Conservation (phyloP, 2,329 filamentous ascomycete species). For the Fusarium torulosum region DNA sequence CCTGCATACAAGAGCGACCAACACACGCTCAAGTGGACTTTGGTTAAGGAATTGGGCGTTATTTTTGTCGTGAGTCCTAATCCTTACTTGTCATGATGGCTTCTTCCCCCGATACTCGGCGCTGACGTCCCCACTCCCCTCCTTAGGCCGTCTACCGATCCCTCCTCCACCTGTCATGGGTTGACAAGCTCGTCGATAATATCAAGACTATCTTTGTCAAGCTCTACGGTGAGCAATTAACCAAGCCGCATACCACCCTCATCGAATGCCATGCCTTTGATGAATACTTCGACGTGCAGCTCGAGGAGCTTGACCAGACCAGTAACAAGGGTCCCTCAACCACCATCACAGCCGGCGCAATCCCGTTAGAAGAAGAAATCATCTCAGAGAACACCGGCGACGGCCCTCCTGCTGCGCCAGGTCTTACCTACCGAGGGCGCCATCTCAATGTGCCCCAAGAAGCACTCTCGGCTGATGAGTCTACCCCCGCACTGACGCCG, state of each 20-base stretch:
- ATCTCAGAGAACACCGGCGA: constrained; percentile 49
- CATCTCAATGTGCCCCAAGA: constrained; percentile 53
- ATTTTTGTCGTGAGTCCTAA: constrained; percentile 83
- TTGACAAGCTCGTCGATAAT: constrained; percentile 95
- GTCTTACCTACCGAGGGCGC: constrained; percentile 57
- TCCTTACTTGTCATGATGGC: constrained; percentile 36
- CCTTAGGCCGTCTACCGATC: constrained; percentile 94
- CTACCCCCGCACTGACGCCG: constrained; percentile 77
- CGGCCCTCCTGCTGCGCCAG: constrained; percentile 51
- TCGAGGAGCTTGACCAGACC: constrained; percentile 80
- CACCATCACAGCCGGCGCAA: constrained; percentile 45
- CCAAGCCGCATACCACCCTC: constrained; percentile 80
- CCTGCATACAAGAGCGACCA: constrained; percentile 89
- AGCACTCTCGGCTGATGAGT: constrained; percentile 69
- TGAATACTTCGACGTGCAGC: constrained; percentile 93
- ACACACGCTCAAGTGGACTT: constrained; percentile 94
- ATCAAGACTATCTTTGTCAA: constrained; percentile 92
- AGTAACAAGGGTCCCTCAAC: constrained; percentile 53
- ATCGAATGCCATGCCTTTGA: constrained; percentile 86
- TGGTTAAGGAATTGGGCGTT: constrained; percentile 90
- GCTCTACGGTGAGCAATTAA: constrained; percentile 89
- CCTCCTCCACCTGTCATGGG: constrained; percentile 93
- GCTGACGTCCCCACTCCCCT: constrained; percentile 40
- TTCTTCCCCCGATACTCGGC: constrained; percentile 38
- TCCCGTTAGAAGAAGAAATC: constrained; percentile 52